A percentile compares a stretch with the other conserved stretches of the same genome.
Evolutionary conservation across 1,284 basidiomycete genomes (phyloP).

Genomic region (Coniophora puteana): DNA sequence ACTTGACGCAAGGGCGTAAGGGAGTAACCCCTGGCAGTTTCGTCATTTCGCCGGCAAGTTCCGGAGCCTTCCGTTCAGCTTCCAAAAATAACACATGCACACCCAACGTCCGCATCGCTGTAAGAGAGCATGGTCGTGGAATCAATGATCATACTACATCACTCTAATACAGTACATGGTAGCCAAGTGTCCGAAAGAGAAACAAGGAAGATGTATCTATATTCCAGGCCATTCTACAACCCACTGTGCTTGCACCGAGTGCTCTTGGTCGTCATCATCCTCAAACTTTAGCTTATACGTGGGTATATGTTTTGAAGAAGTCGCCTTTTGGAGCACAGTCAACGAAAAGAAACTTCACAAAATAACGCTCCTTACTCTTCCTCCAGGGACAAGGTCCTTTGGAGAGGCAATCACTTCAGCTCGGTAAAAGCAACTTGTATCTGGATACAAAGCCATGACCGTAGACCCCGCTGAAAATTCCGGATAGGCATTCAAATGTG

Average conservation of each 20-base stretch:
- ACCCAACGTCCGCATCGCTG: no score
- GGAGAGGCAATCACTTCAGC: slow-evolving; percentile 73
- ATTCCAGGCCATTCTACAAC: slow-evolving; percentile 72
- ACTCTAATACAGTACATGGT: neutral
- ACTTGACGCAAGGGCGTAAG: no score
- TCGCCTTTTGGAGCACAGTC: slow-evolving; percentile 24
- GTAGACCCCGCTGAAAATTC: slow-evolving; percentile 67
- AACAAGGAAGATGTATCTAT: slow-evolving; percentile 10
- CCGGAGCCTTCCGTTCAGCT: no score
- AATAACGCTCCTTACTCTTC: slow-evolving; percentile 40
- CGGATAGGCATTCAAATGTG: slow-evolving; percentile 66
- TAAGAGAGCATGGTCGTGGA: no score
- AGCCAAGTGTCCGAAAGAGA: neutral
- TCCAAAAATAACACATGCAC: no score
- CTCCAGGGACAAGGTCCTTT: slow-evolving; percentile 45
- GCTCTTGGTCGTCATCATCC: slow-evolving; percentile 78
- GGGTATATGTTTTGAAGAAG: slow-evolving; percentile 42
- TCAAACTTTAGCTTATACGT: slow-evolving; percentile 78
- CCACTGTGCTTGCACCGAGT: slow-evolving; percentile 64
- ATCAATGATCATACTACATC: neutral
- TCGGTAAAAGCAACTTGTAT: slow-evolving; percentile 83
- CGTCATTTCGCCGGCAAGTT: no score
- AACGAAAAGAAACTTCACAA: neutral
- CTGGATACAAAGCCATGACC: slow-evolving; percentile 80
- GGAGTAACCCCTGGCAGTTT: no score